phyloP scores from a whole-genome alignment of 2,329 filamentous ascomycete genomes.

The Cordyceps militaris region DNA sequence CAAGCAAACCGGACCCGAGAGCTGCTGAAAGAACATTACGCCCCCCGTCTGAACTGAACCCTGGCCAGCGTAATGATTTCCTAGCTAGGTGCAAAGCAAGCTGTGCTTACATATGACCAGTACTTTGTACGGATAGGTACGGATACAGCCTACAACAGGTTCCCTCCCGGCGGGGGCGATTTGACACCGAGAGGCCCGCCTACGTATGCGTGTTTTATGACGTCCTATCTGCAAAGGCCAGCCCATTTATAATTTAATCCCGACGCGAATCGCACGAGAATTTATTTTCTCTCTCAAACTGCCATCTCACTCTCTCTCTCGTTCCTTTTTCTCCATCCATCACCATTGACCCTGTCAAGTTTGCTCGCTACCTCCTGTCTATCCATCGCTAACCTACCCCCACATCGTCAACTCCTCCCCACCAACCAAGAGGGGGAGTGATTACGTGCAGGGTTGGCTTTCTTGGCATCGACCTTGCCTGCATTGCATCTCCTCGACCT shows the following conservation, averaged over 20 bases:
- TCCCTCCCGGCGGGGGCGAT: neutral
- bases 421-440: neutral
- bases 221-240: neutral
- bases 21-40: neutral
- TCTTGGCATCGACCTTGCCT: conserved; percentile 3
- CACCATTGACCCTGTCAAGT: neutral
- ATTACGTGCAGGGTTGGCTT: conserved; percentile 2
- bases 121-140: neutral
- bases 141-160: neutral
- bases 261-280: neutral
- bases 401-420: conserved; percentile 2
- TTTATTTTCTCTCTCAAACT: neutral
- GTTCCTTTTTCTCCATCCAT: neutral
- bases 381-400: neutral
- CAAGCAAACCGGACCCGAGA: neutral
- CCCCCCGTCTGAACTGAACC: neutral
- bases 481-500: neutral
- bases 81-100: neutral
- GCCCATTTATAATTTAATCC: too few species aligned
- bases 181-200: neutral
- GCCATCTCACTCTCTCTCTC: neutral
- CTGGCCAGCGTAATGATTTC: conserved; percentile 3
- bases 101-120: neutral
- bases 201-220: neutral
- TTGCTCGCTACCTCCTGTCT: neutral